Percentiles rank a stretch among this genome's conserved stretches.
Evolutionary conservation across 2,329 filamentous ascomycete genomes (phyloP).

Genomic region (Samsoniella hepiali): DNA sequence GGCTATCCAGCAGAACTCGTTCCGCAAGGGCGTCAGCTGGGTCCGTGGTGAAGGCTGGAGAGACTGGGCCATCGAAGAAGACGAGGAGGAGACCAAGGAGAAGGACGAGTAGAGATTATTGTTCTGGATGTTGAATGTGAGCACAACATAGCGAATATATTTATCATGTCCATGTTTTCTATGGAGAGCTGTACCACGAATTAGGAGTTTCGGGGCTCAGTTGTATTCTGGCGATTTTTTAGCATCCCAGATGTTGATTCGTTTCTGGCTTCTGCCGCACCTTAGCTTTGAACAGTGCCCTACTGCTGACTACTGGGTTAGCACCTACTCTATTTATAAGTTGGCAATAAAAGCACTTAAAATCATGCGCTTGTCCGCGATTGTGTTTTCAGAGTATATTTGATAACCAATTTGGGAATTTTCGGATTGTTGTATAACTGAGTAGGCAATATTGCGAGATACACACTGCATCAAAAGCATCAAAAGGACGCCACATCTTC

Average conservation of each 20-base stretch:
- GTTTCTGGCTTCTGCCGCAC: neutral
- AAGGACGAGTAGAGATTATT: slow-evolving; percentile 27
- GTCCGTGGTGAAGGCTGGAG: slow-evolving; percentile 71
- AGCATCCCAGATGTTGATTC: neutral
- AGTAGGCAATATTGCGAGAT: neutral
- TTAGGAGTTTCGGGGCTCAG: neutral
- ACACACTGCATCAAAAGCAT: neutral
- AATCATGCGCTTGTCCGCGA: neutral
- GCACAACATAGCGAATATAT: neutral
- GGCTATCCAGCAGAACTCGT: slow-evolving; percentile 62
- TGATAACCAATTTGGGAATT: neutral
- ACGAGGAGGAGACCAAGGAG: slow-evolving; percentile 34
- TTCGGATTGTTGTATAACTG: neutral
- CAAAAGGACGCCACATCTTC: neutral
- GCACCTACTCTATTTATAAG: neutral
- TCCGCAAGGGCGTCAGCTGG: slow-evolving; percentile 72
- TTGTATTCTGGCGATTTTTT: neutral
- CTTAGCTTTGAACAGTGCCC: neutral
- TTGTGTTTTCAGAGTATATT: neutral
- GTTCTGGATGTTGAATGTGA: neutral
- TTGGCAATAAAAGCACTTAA: neutral
- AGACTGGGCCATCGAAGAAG: slow-evolving; percentile 60
- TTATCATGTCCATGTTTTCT: neutral
- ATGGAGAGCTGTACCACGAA: neutral
- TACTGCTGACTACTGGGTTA: neutral